Percentiles rank a stretch among this genome's conserved stretches.
phyloP scores from a whole-genome alignment of 176 grass and related monocot species.

The Triticum aestivum region IWGSC_CS_RefSeq_v2.1 NC_057797.1:650521730-650522229 shows the following conservation, averaged over 20 bases:
- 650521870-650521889: slow-evolving; percentile 67
- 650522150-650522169: slow-evolving; percentile 88
- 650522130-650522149: slow-evolving; percentile 76
- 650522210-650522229: slow-evolving; percentile 64
- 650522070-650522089: slow-evolving; percentile 70
- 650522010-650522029: slow-evolving; percentile 42
- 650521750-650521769: slow-evolving; percentile 71
- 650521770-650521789: slow-evolving; percentile 29
- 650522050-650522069: slow-evolving; percentile 55
- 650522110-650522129: slow-evolving; percentile 56
- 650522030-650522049: slow-evolving; percentile 89
- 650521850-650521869: slow-evolving; percentile 25
- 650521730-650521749: slow-evolving; percentile 75
- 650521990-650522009: background rate
- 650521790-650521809: slow-evolving; percentile 43
- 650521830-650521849: slow-evolving; percentile 62
- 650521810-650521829: slow-evolving; percentile 58
- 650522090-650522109: slow-evolving; percentile 64
- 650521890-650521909: slow-evolving; percentile 37
- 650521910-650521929: slow-evolving; percentile 50
- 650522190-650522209: slow-evolving; percentile 87
- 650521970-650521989: slow-evolving; percentile 43
- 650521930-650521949: slow-evolving; percentile 47
- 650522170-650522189: slow-evolving; percentile 86
- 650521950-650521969: slow-evolving; percentile 82